phyloP scores from a whole-genome alignment of 2,329 filamentous ascomycete species.

The Exophiala alcalophila region DNA sequence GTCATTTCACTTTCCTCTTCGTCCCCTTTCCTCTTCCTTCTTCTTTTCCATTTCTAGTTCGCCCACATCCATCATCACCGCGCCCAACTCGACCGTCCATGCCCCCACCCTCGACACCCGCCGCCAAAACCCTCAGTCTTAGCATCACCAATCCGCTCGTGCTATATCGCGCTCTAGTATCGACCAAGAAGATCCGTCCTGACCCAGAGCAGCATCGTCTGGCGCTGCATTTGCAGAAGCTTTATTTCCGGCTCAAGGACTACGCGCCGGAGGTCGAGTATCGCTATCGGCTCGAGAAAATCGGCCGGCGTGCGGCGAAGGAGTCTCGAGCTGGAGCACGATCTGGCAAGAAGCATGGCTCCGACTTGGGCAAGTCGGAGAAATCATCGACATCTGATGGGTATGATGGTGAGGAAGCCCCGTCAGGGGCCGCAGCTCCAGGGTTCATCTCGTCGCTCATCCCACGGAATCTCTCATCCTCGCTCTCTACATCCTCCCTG shows the following conservation, averaged over 20 bases:
- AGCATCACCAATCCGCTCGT: slow-evolving; percentile 62
- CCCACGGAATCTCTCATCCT: slow-evolving; percentile 2
- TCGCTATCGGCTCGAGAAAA: slow-evolving; percentile 59
- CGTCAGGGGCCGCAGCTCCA: too few species aligned
- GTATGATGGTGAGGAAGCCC: too few species aligned
- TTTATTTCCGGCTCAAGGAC: slow-evolving; percentile 73
- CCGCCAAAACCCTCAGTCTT: slow-evolving; percentile 20
- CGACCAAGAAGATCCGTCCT: slow-evolving; percentile 63
- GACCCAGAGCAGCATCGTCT: slow-evolving; percentile 71
- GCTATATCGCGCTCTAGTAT: slow-evolving; percentile 69
- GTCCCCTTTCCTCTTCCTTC: not conserved
- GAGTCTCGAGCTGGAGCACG: slow-evolving; percentile 32
- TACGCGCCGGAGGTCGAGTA: slow-evolving; percentile 73
- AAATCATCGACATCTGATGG: too few species aligned
- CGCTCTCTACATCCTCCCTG: slow-evolving; percentile 42
- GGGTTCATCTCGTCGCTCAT: slow-evolving; percentile 8
- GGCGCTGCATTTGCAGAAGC: slow-evolving; percentile 71
- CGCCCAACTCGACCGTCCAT: too few species aligned
- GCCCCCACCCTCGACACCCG: not conserved
- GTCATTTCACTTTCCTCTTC: not conserved
- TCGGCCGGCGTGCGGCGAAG: slow-evolving; percentile 49
- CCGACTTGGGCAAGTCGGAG: slow-evolving; percentile 35
- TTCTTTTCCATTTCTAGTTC: too few species aligned
- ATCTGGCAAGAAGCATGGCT: slow-evolving; percentile 22
- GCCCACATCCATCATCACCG: too few species aligned